A percentile compares a stretch with the other conserved stretches of the same genome.
Conservation (phyloP, 495 filamentous ascomycete species). For the Aspergillus funiculosus region DNA sequence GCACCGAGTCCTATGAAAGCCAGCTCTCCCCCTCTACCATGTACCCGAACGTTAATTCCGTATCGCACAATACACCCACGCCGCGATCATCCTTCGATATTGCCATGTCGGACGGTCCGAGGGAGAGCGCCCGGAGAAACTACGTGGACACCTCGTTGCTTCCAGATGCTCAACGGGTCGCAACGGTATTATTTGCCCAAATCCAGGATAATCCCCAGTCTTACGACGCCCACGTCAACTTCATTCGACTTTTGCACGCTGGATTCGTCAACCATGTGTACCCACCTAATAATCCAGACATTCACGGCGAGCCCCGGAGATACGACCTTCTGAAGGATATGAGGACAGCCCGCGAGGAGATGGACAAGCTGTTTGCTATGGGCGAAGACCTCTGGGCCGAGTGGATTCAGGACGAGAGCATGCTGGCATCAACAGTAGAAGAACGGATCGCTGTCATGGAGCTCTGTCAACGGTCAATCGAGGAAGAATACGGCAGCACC, state of each 20-base stretch:
- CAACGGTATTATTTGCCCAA: slow-evolving; percentile 48
- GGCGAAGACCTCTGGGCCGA: slow-evolving; percentile 61
- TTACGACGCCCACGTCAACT: slow-evolving; percentile 58
- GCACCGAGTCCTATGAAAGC: slow-evolving; percentile 42
- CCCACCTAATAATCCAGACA: slow-evolving; percentile 42
- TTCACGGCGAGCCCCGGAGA: slow-evolving; percentile 39
- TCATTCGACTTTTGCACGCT: slow-evolving; percentile 59
- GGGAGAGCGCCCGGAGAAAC: slow-evolving; percentile 42
- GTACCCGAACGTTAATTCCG: slow-evolving; percentile 43
- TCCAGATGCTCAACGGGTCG: slow-evolving; percentile 46
- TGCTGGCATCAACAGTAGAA: slow-evolving; percentile 54
- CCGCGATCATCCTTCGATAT: slow-evolving; percentile 52
- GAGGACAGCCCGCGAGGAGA: slow-evolving; percentile 56
- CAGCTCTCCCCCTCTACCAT: slow-evolving; percentile 47
- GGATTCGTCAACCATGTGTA: slow-evolving; percentile 55
- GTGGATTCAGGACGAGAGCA: slow-evolving; percentile 59
- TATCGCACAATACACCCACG: slow-evolving; percentile 47
- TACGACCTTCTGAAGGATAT: slow-evolving; percentile 60
- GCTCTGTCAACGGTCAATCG: slow-evolving; percentile 69
- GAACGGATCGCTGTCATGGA: slow-evolving; percentile 76
- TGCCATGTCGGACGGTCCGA: slow-evolving; percentile 50
- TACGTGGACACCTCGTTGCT: slow-evolving; percentile 49
- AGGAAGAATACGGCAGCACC: slow-evolving; percentile 75
- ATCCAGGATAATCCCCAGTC: slow-evolving; percentile 58
- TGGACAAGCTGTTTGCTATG: slow-evolving; percentile 61